These are phyloP conservation scores for Neurospora sp. DNA, from an alignment of 495 filamentous ascomycete species.

Conservation along the genomic window DNA sequence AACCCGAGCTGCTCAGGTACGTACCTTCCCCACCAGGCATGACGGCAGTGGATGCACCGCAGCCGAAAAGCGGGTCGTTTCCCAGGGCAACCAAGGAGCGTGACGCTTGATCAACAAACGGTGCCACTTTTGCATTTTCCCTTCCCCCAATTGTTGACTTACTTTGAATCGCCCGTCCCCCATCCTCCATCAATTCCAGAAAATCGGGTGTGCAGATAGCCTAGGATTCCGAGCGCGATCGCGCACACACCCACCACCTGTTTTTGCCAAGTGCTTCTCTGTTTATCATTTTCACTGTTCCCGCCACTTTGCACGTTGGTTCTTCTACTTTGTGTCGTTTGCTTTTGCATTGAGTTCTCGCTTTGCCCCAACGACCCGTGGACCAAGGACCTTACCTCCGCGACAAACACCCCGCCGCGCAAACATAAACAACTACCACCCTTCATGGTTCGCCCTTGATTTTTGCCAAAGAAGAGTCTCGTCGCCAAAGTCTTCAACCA, in stretches of 20 bases:
- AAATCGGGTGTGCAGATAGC: not conserved
- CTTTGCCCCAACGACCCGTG: not conserved
- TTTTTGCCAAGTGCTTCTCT: not conserved
- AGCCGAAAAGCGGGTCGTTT: not conserved
- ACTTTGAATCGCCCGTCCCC: not conserved
- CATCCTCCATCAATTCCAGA: not conserved
- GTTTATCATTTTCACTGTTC: not conserved
- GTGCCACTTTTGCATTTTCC: not conserved
- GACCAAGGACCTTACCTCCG: not conserved
- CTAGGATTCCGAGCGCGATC: not conserved
- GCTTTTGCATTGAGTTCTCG: not conserved
- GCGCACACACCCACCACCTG: not conserved
- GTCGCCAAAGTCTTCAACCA: constrained; percentile 1
- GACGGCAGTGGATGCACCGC: not conserved
- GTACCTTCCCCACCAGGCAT: not conserved
- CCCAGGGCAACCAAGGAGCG: not conserved
- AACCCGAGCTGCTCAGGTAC: not conserved
- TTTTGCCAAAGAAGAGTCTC: not conserved
- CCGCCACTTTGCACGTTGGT: not conserved
- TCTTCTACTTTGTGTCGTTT: not conserved
- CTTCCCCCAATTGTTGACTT: not conserved
- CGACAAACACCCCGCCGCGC: not conserved
- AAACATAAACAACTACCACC: not conserved
- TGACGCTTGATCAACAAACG: not conserved
- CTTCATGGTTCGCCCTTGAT: not conserved